Percentiles rank a stretch among this genome's conserved stretches.
These are phyloP conservation scores for Saussurea involucrata DNA, from an alignment of 129 eudicot genomes.

Conservation along the genomic window DNA sequence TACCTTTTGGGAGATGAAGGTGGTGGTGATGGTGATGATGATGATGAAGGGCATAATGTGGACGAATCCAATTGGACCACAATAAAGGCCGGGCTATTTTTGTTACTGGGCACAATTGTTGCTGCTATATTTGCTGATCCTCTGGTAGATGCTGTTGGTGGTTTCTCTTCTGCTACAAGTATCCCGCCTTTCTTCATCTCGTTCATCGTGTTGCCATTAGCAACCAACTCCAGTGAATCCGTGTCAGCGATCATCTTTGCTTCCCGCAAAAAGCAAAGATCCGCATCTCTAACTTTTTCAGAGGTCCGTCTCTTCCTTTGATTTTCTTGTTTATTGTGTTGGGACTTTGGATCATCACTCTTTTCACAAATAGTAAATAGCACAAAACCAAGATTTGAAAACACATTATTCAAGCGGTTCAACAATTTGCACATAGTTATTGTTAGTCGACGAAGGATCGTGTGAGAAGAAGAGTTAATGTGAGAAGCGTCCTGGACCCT, in stretches of 20 bases:
- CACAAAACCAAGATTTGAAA: background rate
- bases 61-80: conserved; percentile 47
- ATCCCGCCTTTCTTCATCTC: conserved; percentile 94
- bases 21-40: conserved; percentile 15
- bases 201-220: conserved; percentile 76
- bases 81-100: conserved; percentile 53
- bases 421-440: background rate
- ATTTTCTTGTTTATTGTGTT: background rate
- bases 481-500: too few relatives aligned
- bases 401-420: background rate
- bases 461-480: too few relatives aligned
- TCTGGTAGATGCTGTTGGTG: conserved; percentile 79
- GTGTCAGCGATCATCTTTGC: conserved; percentile 92
- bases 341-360: background rate
- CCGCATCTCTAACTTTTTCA: conserved; percentile 90
- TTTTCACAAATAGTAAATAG: background rate
- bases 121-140: conserved; percentile 97
- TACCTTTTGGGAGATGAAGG: conserved; percentile 57
- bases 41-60: conserved; percentile 49
- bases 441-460: too few relatives aligned
- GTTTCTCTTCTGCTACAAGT: conserved; percentile 77
- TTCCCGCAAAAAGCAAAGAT: conserved; percentile 66
- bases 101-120: conserved; percentile 67
- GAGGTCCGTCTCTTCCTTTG: conserved; percentile 51
- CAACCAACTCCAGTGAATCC: conserved; percentile 93